These are phyloP conservation scores for Mycena chlorophos DNA, from an alignment of 768 basidiomycete species.

Conservation along the genomic window DNA sequence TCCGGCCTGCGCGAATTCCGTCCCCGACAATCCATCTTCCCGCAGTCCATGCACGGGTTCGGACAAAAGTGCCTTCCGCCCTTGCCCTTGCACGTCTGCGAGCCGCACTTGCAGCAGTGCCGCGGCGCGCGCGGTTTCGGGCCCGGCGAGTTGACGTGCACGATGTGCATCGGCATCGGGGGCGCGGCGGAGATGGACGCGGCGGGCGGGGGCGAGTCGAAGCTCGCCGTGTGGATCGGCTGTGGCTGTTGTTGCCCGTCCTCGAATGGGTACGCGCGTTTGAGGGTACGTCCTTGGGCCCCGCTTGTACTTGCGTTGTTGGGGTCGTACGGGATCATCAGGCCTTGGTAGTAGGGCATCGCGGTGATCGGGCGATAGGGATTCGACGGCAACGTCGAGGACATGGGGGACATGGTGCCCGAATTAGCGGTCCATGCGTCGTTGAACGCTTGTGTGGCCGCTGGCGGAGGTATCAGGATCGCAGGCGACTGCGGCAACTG, in stretches of 20 bases:
- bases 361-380: slow-evolving; percentile 14
- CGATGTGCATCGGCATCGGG: not conserved
- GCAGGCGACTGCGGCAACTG: not conserved
- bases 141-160: slow-evolving; percentile 29
- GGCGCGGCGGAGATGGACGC: not conserved
- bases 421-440: slow-evolving; percentile 66
- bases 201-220: not conserved
- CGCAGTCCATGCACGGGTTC: slow-evolving; percentile 80
- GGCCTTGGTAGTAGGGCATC: slow-evolving; percentile 13
- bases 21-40: slow-evolving; percentile 76
- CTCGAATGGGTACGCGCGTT: slow-evolving; percentile 28
- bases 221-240: slow-evolving; percentile 18
- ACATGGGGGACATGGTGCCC: slow-evolving; percentile 30
- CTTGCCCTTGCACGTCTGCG: slow-evolving; percentile 80
- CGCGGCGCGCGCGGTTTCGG: slow-evolving; percentile 55
- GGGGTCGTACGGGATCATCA: slow-evolving; percentile 7
- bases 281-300: slow-evolving; percentile 15
- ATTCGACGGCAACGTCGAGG: not conserved
- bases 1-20: slow-evolving; percentile 78
- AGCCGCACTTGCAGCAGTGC: slow-evolving; percentile 83
- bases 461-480: not conserved
- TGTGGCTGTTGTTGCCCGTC: slow-evolving; percentile 22
- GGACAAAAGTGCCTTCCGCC: slow-evolving; percentile 73
- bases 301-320: too few relatives aligned
- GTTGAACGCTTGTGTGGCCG: slow-evolving; percentile 44